Conservation (phyloP, 495 filamentous ascomycete genomes). For the Chlorociboria aeruginascens region DNA sequence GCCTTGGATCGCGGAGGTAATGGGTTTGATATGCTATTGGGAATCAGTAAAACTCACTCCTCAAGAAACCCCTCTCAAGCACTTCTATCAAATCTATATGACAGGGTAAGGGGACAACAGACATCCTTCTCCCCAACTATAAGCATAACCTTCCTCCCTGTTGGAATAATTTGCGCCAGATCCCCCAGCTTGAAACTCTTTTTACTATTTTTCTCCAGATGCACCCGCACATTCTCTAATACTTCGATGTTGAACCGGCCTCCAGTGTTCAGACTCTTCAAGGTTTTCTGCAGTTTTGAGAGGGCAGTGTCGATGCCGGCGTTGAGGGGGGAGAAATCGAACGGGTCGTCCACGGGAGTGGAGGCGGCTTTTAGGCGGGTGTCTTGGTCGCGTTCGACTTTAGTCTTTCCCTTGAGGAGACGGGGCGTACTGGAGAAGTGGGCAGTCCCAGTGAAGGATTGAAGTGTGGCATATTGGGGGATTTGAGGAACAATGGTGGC, state of each 20-base stretch:
- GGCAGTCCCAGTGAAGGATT: conserved; percentile 8
- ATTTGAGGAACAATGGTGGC: not conserved
- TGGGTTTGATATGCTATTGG: conserved; percentile 52
- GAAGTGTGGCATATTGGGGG: conserved; percentile 5
- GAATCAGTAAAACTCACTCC: conserved; percentile 19
- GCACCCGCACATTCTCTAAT: conserved; percentile 53
- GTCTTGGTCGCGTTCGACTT: conserved; percentile 11
- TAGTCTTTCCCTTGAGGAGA: conserved; percentile 16
- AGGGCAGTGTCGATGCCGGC: conserved; percentile 43
- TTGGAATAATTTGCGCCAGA: conserved; percentile 64
- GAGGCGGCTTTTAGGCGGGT: conserved; percentile 4
- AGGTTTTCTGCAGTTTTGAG: conserved; percentile 44
- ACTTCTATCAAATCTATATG: not conserved
- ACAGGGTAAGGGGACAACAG: conserved; percentile 17
- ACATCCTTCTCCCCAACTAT: conserved; percentile 52
- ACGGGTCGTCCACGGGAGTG: conserved; percentile 36
- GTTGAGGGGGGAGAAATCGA: conserved; percentile 54
- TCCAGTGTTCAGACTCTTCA: conserved; percentile 52
- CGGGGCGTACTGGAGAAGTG: conserved; percentile 19
- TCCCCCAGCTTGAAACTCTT: conserved; percentile 50
- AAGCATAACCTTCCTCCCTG: conserved; percentile 54
- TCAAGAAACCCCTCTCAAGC: not conserved
- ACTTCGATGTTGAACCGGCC: conserved; percentile 57
- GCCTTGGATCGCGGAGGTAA: conserved; percentile 55
- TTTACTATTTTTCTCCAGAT: conserved; percentile 40